Evolutionary conservation across 2,329 filamentous ascomycete species (phyloP).

Genomic region (Myriosclerotinia curreyana): DNA sequence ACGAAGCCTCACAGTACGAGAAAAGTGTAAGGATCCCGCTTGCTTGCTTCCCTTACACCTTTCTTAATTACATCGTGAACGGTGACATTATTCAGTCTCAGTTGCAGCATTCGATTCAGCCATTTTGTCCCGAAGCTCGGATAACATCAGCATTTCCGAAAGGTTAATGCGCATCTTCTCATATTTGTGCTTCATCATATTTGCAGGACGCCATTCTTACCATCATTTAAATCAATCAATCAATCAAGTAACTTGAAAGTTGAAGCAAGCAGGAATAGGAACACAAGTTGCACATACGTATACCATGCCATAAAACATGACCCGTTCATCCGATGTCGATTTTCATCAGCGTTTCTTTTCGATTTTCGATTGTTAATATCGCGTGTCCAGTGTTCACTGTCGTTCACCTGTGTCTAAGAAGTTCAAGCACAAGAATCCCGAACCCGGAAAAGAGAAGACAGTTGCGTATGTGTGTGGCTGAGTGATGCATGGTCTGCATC

Average conservation of each 20-base stretch:
- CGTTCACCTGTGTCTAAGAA: not conserved
- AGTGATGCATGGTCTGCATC: constrained; percentile 7
- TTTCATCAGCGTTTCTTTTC: not conserved
- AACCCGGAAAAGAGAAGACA: not conserved
- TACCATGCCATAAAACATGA: not conserved
- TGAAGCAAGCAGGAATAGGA: not conserved
- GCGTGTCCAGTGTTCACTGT: not conserved
- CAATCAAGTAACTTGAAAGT: not conserved
- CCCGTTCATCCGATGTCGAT: constrained; percentile 11
- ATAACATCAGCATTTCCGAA: constrained; percentile 14
- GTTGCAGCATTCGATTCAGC: constrained; percentile 4
- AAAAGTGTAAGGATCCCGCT: constrained; percentile 1
- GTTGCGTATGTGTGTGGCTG: constrained; percentile 15
- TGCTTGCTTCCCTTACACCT: not conserved
- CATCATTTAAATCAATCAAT: constrained; percentile 4
- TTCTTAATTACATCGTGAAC: not conserved
- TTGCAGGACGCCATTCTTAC: constrained; percentile 10
- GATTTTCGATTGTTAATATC: not conserved
- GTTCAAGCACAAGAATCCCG: not conserved
- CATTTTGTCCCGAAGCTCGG: constrained; percentile 6
- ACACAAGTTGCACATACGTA: not conserved
- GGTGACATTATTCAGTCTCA: constrained; percentile 8
- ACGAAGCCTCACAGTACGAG: constrained; percentile 13
- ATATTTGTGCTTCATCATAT: not conserved
- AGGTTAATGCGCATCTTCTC: not conserved